Percentiles rank a stretch among this genome's conserved stretches.
Conservation (phyloP, 1,284 basidiomycete species). For the Pterulicium gracile region DNA sequence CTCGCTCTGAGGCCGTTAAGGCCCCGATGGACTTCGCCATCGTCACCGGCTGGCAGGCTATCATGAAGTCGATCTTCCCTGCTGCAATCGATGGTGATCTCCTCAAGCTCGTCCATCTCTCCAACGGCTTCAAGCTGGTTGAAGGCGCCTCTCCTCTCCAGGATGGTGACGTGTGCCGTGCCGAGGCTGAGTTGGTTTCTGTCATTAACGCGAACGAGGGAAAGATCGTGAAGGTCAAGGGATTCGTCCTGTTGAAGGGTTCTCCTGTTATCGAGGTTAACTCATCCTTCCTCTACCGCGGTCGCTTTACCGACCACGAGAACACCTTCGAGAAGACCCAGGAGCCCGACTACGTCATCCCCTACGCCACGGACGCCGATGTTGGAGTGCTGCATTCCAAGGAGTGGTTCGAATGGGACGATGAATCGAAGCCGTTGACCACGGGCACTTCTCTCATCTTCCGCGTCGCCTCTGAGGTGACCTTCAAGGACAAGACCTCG, state of each 20-base stretch:
- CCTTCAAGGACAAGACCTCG: slow-evolving; percentile 86
- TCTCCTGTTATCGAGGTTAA: slow-evolving; percentile 86
- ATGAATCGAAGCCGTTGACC: slow-evolving; percentile 68
- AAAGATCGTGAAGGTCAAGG: slow-evolving; percentile 90
- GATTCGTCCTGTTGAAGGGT: slow-evolving; percentile 67
- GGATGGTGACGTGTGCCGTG: slow-evolving; percentile 85
- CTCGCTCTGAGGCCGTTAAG: slow-evolving; percentile 56
- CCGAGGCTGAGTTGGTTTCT: slow-evolving; percentile 82
- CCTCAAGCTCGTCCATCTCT: slow-evolving; percentile 91
- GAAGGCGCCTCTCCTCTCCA: slow-evolving; percentile 68
- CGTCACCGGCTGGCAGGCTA: slow-evolving; percentile 95
- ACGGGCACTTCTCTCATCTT: slow-evolving; percentile 84
- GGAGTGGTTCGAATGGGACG: slow-evolving; percentile 97
- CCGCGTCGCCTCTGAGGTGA: slow-evolving; percentile 77
- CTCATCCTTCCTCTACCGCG: slow-evolving; percentile 95
- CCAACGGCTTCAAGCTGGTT: slow-evolving; percentile 90
- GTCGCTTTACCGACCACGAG: slow-evolving; percentile 85
- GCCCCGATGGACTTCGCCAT: slow-evolving; percentile 99
- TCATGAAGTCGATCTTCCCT: slow-evolving; percentile 98
- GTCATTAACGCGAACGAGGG: slow-evolving; percentile 89
- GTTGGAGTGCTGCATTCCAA: slow-evolving; percentile 91
- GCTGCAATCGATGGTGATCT: slow-evolving; percentile 83
- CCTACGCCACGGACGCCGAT: slow-evolving; percentile 66
- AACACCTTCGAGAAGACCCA: slow-evolving; percentile 93
- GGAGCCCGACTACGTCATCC: slow-evolving; percentile 81